Base-by-base conservation (phyloP, 345 rosid genomes). In the Pugionium cornutum region DNA sequence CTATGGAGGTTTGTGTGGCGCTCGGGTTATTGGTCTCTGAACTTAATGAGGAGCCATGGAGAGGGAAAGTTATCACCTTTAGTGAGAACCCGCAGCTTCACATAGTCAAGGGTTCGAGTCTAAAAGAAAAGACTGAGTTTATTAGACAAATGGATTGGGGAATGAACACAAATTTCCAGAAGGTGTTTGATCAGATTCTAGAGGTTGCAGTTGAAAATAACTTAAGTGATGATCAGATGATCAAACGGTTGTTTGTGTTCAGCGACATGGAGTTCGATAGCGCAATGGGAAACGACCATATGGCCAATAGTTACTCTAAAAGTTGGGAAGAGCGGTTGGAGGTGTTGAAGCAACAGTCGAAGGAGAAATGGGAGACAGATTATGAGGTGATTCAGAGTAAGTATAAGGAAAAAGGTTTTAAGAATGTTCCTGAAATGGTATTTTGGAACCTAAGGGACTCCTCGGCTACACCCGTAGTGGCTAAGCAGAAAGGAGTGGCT, bases 231-330 rank as follows among this genome's bases (percentile, higher is more conserved):
- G 87, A 85, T 9, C 67, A 82, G 57, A 86, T 84, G 89, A 78
- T 86, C 9, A 81, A 82, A 70, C 67, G 80, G 73, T 50, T 82
- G 51, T 79, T 89, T 55, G 87, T 86, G 66, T 86, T 86, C 51
- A 87, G 88, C 37, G 91, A 83, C 42, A 85, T 83, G 94, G 88
- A 81, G 26, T 85, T 85, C 9, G 79, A 83, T 58, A 0, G 36
- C 37, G 82, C 83, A 4, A 72, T 69, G 0, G n/a, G 29, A 4
- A 5, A 1, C 25, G 10, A 6, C 8, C 27, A 40, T 27, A 1
- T 4, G 3, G 18, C 7, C 0, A 6, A 18, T 18, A 18, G 18
- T 18, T 18, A 18, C 18, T 18, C 18, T 18, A 18, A 18, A 18
- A 18, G 18, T 18, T 18, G 18, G 18, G 45, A 48, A 26, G 53